A percentile compares a stretch with the other conserved stretches of the same genome.
Evolutionary conservation across 108 stramenopile species (phyloP).

Genomic region (Nannochloropsis gaditana): DNA sequence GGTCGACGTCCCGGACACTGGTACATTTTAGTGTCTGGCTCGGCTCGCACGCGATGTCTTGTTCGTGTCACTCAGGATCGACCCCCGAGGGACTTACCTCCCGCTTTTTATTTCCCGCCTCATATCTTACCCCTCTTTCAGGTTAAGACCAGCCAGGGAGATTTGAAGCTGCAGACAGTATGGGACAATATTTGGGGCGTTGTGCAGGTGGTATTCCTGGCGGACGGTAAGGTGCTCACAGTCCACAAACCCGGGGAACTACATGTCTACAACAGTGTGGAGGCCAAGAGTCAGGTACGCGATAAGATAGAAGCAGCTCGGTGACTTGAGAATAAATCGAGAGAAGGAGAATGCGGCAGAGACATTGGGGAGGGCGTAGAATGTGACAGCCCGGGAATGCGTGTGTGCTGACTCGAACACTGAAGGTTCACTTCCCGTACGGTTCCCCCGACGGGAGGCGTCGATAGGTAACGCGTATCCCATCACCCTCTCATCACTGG

Average conservation of each 20-base stretch:
- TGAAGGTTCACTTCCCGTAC: neutral
- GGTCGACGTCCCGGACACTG: neutral
- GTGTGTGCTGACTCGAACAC: neutral
- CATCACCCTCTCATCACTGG: too few species aligned
- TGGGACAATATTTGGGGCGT: neutral
- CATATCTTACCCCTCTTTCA: neutral
- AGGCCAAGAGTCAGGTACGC: neutral
- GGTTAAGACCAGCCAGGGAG: neutral
- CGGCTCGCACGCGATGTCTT: neutral
- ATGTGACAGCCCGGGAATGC: neutral
- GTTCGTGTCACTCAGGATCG: neutral
- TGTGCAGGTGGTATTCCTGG: conserved; percentile 12
- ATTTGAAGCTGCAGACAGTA: neutral
- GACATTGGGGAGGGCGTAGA: neutral
- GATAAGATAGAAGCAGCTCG: too few species aligned
- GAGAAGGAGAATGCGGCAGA: neutral
- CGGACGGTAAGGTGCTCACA: neutral
- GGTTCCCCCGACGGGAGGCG: neutral
- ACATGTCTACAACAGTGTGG: neutral
- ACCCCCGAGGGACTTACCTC: neutral
- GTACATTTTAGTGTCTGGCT: neutral
- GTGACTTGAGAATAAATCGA: neutral
- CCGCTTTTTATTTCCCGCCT: neutral
- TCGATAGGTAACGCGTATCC: too few species aligned
- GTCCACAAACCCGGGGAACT: neutral